Conservation (phyloP, 768 basidiomycete species). For the Lactarius deliciosus region DNA sequence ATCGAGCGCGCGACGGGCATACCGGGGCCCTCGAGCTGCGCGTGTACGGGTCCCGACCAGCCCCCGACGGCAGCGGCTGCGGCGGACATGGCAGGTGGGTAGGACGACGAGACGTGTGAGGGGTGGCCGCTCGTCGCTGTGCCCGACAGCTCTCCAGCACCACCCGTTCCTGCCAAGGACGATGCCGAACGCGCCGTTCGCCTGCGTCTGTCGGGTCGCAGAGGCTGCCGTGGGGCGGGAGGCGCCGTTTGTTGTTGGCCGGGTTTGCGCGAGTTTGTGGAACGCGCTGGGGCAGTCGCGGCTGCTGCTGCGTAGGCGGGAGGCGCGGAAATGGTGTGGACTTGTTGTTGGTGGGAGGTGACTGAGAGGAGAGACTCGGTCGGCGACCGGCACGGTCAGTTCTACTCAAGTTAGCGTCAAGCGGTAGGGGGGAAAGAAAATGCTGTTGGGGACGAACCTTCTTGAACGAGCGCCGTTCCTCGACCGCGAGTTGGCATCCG, state of each 20-base stretch:
- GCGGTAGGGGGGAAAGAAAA: not conserved
- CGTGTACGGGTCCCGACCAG: slow-evolving; percentile 41
- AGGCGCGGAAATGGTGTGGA: slow-evolving; percentile 14
- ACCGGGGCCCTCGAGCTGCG: slow-evolving; percentile 72
- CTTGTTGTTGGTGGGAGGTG: slow-evolving; percentile 56
- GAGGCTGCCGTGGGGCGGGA: slow-evolving; percentile 22
- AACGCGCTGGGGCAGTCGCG: slow-evolving; percentile 30
- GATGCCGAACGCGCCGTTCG: slow-evolving; percentile 6
- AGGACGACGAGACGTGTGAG: slow-evolving; percentile 8
- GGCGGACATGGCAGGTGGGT: slow-evolving; percentile 30
- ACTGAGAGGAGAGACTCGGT: slow-evolving; percentile 72
- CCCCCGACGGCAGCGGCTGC: slow-evolving; percentile 42
- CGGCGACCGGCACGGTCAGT: slow-evolving; percentile 62
- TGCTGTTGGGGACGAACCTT: slow-evolving; percentile 51
- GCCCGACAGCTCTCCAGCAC: slow-evolving; percentile 26
- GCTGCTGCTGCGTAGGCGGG: slow-evolving; percentile 32
- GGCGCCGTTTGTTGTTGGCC: slow-evolving; percentile 29
- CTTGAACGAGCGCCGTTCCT: slow-evolving; percentile 56
- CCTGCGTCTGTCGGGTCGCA: slow-evolving; percentile 21
- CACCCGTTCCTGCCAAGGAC: slow-evolving; percentile 14
- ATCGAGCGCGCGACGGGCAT: slow-evolving; percentile 64
- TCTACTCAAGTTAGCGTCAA: slow-evolving; percentile 37
- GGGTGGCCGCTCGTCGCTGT: slow-evolving; percentile 7
- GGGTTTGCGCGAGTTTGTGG: slow-evolving; percentile 43
- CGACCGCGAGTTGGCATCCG: slow-evolving; percentile 47